Conservation (phyloP, 1,284 basidiomycete species). For the Cutaneotrichosporon sp. region DNA sequence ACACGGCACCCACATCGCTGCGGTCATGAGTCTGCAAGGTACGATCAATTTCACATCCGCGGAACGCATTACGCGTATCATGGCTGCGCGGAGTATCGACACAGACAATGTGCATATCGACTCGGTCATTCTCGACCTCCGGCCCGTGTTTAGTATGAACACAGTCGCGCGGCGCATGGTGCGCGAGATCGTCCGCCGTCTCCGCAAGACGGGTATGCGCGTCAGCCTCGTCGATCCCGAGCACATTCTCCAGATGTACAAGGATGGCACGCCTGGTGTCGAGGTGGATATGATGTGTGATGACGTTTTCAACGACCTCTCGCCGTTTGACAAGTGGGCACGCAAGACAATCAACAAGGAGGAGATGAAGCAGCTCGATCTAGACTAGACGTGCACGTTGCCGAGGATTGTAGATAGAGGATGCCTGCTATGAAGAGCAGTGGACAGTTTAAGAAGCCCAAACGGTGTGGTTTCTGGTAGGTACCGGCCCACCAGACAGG, state of each 20-base stretch:
- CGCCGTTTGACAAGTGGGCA: slow-evolving; percentile 12
- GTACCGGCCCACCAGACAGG: too few relatives aligned
- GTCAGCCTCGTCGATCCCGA: slow-evolving; percentile 22
- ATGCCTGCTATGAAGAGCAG: not conserved
- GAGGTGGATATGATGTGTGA: slow-evolving; percentile 13
- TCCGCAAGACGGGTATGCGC: slow-evolving; percentile 13
- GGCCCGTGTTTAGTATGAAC: slow-evolving; percentile 22
- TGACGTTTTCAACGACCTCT: slow-evolving; percentile 16
- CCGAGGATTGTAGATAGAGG: not conserved
- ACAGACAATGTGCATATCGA: slow-evolving; percentile 1
- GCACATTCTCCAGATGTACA: slow-evolving; percentile 12
- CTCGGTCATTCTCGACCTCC: slow-evolving; percentile 21
- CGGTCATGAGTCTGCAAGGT: slow-evolving; percentile 22
- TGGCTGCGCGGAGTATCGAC: slow-evolving; percentile 13
- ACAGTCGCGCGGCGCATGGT: slow-evolving; percentile 15
- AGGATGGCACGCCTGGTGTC: not conserved
- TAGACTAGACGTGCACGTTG: not conserved
- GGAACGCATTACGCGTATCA: slow-evolving; percentile 25
- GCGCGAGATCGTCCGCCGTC: slow-evolving; percentile 20
- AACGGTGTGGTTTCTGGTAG: too few relatives aligned
- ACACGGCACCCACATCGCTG: slow-evolving; percentile 6
- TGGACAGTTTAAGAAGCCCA: too few relatives aligned
- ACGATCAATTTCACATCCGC: slow-evolving; percentile 24
- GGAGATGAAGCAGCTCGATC: slow-evolving; percentile 6
- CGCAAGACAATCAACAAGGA: slow-evolving; percentile 1